Conservation (phyloP, 2,329 filamentous ascomycete species). For the Cryphonectria naterciae region DNA sequence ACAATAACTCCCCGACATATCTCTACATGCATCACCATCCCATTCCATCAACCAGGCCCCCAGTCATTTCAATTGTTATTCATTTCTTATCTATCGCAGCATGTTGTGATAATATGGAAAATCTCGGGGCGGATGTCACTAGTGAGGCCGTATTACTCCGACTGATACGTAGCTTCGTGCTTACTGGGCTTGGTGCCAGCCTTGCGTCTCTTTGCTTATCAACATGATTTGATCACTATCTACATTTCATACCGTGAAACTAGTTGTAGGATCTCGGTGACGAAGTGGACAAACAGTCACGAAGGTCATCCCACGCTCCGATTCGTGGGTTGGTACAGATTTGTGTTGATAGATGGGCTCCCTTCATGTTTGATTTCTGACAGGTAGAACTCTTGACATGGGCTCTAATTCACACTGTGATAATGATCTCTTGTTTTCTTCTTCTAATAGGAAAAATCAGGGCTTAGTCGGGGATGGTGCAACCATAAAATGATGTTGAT, state of each 20-base stretch:
- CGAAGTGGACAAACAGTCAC: neutral
- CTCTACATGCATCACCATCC: neutral
- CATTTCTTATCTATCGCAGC: neutral
- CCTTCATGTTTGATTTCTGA: neutral
- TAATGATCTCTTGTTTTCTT: neutral
- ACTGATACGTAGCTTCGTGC: neutral
- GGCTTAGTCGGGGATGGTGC: too few species aligned
- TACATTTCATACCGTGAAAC: neutral
- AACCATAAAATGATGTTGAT: neutral
- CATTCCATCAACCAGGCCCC: neutral
- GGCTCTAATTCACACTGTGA: neutral
- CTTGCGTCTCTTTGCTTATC: neutral
- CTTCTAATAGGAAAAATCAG: too few species aligned
- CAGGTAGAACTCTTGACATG: neutral
- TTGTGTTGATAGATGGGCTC: neutral
- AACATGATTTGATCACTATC: neutral
- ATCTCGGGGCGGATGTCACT: neutral
- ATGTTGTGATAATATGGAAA: neutral
- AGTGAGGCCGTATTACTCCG: constrained; percentile 1
- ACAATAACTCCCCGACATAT: neutral
- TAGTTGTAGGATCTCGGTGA: neutral
- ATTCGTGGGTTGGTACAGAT: neutral
- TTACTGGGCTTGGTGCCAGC: neutral
- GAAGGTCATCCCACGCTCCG: neutral
- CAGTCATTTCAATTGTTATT: neutral